A percentile compares a stretch with the other conserved stretches of the same genome.
Conservation (phyloP, 208 protist species). For the Wallacemonas sp. region DNA sequence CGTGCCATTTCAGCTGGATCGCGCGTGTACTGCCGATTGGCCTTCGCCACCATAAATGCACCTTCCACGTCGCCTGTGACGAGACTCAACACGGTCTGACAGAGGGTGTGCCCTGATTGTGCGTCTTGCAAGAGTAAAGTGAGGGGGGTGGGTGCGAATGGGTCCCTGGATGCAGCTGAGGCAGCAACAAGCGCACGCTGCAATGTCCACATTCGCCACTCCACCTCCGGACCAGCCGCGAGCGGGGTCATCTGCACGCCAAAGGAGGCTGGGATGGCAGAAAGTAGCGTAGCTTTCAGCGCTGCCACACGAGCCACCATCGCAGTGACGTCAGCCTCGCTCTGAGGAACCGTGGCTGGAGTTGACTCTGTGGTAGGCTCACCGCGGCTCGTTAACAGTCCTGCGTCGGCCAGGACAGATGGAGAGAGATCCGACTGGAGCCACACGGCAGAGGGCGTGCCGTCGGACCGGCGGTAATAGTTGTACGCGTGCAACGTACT, state of each 20-base stretch:
- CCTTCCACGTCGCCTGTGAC: constrained; percentile 75
- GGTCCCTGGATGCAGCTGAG: constrained; percentile 8
- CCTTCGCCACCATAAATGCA: constrained; percentile 40
- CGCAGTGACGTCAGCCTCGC: not conserved
- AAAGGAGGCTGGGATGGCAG: constrained; percentile 36
- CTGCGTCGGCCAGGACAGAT: constrained; percentile 1
- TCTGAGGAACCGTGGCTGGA: not conserved
- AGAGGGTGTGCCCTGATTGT: constrained; percentile 29
- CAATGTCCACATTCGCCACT: constrained; percentile 34
- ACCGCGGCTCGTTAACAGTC: constrained; percentile 13
- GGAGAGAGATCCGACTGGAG: constrained; percentile 31
- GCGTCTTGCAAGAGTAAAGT: constrained; percentile 17
- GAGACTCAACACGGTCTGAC: constrained; percentile 63
- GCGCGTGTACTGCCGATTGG: constrained; percentile 54
- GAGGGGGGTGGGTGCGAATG: not conserved
- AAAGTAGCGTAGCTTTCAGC: not conserved
- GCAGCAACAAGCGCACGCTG: constrained; percentile 42
- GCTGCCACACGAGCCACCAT: not conserved
- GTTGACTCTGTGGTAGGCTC: not conserved
- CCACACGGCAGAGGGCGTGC: constrained; percentile 46
- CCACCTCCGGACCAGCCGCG: constrained; percentile 43
- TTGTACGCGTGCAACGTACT: constrained; percentile 76
- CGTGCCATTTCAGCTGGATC: constrained; percentile 41
- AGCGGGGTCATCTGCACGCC: constrained; percentile 66
- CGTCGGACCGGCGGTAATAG: constrained; percentile 72